A percentile compares a stretch with the other conserved stretches of the same genome.
Evolutionary conservation across 1,284 basidiomycete species (phyloP).

Genomic region (Phlebopus sp.): DNA sequence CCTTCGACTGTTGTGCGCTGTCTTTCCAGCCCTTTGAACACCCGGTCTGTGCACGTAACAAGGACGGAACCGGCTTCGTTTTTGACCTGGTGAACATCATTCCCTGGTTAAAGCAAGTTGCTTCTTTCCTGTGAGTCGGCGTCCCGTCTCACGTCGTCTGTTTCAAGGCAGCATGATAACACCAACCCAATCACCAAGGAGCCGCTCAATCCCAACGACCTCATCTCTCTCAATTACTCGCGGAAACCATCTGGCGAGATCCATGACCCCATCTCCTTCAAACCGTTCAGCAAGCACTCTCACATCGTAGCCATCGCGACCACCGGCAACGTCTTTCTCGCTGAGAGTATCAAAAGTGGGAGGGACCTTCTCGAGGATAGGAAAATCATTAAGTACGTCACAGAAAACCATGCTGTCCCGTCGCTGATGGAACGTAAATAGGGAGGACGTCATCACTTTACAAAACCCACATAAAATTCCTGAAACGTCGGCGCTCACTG

Average conservation of each 20-base stretch:
- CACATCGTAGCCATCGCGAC: slow-evolving; percentile 88
- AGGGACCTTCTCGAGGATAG: slow-evolving; percentile 85
- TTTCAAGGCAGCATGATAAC: slow-evolving; percentile 67
- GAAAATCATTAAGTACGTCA: slow-evolving; percentile 74
- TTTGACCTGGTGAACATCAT: slow-evolving; percentile 90
- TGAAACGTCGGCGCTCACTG: slow-evolving; percentile 47
- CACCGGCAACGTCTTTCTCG: slow-evolving; percentile 89
- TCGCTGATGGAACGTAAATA: slow-evolving; percentile 26
- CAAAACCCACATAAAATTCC: slow-evolving; percentile 83
- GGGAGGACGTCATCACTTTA: slow-evolving; percentile 88
- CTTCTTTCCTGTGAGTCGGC: slow-evolving; percentile 10
- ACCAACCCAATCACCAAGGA: slow-evolving; percentile 87
- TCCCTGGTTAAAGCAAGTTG: slow-evolving; percentile 86
- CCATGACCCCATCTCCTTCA: slow-evolving; percentile 92
- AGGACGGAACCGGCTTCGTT: slow-evolving; percentile 76
- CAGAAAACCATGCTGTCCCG: background rate
- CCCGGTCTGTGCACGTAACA: slow-evolving; percentile 83
- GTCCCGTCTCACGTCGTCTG: slow-evolving; percentile 15
- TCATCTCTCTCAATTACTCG: slow-evolving; percentile 88
- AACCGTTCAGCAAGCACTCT: slow-evolving; percentile 88
- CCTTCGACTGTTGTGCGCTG: slow-evolving; percentile 90
- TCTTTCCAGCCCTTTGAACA: slow-evolving; percentile 89
- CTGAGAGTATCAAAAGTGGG: slow-evolving; percentile 87
- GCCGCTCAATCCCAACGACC: slow-evolving; percentile 71
- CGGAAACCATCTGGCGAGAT: slow-evolving; percentile 77